A percentile compares a stretch with the other conserved stretches of the same genome.
These are phyloP conservation scores for Neoboletus magnificus DNA, from an alignment of 768 basidiomycete species.

Conservation along the genomic window DNA sequence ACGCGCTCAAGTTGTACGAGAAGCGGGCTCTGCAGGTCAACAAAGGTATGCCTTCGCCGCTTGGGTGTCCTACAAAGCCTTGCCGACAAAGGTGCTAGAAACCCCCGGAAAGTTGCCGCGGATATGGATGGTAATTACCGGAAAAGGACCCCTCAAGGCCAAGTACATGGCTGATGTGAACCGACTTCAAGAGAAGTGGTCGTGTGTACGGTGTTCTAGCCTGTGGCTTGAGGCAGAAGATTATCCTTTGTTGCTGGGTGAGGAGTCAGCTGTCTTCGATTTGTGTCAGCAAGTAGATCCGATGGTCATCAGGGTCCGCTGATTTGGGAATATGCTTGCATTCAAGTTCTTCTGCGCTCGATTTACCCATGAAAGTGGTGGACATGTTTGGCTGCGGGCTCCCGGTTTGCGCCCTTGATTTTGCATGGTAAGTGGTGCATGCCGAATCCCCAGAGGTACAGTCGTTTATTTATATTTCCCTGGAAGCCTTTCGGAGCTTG, in stretches of 20 bases:
- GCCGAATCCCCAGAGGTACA: neutral
- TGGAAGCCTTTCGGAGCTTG: conserved; percentile 77
- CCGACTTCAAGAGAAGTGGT: conserved; percentile 62
- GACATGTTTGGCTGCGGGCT: conserved; percentile 99
- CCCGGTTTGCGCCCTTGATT: conserved; percentile 88
- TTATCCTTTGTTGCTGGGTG: conserved; percentile 85
- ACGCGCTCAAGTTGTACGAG: conserved; percentile 73
- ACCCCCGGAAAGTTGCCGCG: conserved; percentile 53
- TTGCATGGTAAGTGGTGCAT: conserved; percentile 62
- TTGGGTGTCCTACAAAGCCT: neutral
- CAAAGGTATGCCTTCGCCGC: conserved; percentile 4
- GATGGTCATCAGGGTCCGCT: conserved; percentile 62
- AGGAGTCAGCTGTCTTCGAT: conserved; percentile 8
- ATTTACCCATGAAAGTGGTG: conserved; percentile 98
- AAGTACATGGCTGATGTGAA: conserved; percentile 70
- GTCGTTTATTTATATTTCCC: conserved; percentile 3
- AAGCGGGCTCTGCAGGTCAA: conserved; percentile 40
- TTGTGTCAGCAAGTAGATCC: neutral
- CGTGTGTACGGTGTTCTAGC: conserved; percentile 73
- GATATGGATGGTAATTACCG: conserved; percentile 81
- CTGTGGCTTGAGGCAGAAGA: conserved; percentile 88
- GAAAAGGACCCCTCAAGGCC: conserved; percentile 77
- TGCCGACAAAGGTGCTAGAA: conserved; percentile 8
- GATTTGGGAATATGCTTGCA: conserved; percentile 92
- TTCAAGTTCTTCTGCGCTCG: conserved; percentile 83